These are phyloP conservation scores for Botryotinia globosa DNA, from an alignment of 2,329 filamentous ascomycete genomes.

Conservation along the genomic window DNA sequence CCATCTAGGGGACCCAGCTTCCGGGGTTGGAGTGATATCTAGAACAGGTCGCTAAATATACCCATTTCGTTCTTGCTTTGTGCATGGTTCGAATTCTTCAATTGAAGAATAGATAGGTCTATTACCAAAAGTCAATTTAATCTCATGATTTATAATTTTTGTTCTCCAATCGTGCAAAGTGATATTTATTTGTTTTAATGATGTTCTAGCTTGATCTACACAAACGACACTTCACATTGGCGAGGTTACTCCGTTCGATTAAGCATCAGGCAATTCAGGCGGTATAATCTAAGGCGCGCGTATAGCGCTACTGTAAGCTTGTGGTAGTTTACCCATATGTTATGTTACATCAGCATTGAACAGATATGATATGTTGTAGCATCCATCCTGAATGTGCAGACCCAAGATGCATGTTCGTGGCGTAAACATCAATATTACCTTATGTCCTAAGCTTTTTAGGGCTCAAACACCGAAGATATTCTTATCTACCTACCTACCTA, in stretches of 20 bases:
- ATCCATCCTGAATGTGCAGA: background rate
- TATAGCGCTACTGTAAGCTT: conserved; percentile 1
- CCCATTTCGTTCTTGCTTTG: conserved; percentile 33
- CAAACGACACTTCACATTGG: background rate
- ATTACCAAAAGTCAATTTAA: conserved; percentile 38
- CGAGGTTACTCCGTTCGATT: background rate
- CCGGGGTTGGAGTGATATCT: conserved; percentile 26
- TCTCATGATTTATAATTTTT: conserved; percentile 32
- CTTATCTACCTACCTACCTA: background rate
- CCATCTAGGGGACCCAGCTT: conserved; percentile 31
- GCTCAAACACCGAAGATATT: background rate
- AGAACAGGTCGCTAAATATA: conserved; percentile 29
- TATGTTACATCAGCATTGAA: background rate
- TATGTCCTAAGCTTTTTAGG: background rate
- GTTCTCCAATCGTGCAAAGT: background rate
- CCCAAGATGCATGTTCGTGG: background rate
- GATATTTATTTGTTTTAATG: background rate
- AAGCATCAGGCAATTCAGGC: background rate
- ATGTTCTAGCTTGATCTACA: background rate
- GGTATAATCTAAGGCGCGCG: background rate
- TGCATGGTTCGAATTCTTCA: conserved; percentile 31
- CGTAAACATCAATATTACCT: background rate
- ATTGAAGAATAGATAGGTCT: conserved; percentile 36
- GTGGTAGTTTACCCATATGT: background rate
- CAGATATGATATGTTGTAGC: background rate